Conservation (phyloP, 805 yeast species). For the Pichia phayaonensis region DNA sequence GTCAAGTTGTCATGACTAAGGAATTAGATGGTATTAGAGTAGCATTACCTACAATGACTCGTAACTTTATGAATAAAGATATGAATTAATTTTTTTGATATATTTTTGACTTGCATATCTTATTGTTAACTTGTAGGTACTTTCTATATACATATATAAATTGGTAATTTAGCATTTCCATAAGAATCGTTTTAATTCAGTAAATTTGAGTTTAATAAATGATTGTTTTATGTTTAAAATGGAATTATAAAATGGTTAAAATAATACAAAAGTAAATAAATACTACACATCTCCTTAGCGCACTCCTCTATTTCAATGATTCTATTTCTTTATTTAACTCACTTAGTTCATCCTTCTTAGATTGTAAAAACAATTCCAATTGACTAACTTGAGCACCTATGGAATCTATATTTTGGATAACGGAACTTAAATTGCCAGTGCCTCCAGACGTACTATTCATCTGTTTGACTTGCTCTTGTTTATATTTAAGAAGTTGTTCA, state of each 20-base stretch:
- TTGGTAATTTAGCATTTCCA: neutral
- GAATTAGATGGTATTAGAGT: slow-evolving; percentile 90
- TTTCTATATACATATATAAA: neutral
- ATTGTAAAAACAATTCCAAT: slow-evolving; percentile 58
- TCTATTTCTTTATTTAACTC: slow-evolving; percentile 35
- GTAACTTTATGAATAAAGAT: slow-evolving; percentile 80
- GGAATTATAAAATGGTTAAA: neutral
- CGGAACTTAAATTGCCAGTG: slow-evolving; percentile 36
- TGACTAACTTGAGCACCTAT: slow-evolving; percentile 72
- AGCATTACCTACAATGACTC: slow-evolving; percentile 95
- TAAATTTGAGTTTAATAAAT: too few relatives aligned
- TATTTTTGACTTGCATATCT: neutral
- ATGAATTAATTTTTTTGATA: slow-evolving; percentile 34
- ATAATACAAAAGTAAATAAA: neutral
- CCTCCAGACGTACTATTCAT: slow-evolving; percentile 25
- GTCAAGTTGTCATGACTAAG: slow-evolving; percentile 85
- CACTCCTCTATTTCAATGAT: slow-evolving; percentile 9
- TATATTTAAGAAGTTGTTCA: slow-evolving; percentile 75
- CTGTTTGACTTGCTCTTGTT: slow-evolving; percentile 48
- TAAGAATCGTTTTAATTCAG: too few relatives aligned
- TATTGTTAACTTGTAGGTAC: neutral
- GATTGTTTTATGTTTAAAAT: neutral
- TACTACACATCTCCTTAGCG: neutral
- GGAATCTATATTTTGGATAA: slow-evolving; percentile 54
- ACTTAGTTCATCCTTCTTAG: slow-evolving; percentile 54